Percentiles rank a stretch among this genome's conserved stretches.
Conservation (phyloP, 805 yeast species). For the Wickerhamomyces pijperi region DNA sequence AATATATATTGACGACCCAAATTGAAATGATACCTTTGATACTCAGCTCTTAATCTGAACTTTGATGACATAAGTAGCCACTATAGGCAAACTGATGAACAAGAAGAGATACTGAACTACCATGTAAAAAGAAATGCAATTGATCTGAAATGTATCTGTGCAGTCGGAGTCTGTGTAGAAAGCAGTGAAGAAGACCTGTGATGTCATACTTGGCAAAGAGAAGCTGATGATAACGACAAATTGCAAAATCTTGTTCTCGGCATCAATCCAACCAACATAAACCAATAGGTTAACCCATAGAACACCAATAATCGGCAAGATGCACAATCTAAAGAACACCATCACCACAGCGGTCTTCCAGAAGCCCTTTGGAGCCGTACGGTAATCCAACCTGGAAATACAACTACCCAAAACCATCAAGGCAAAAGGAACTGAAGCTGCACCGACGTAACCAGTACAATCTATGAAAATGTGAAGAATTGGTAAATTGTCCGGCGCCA, state of each 20-base stretch:
- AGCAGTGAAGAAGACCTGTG: slow-evolving; percentile 81
- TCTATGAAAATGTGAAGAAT: slow-evolving; percentile 82
- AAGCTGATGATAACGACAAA: slow-evolving; percentile 67
- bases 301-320: slow-evolving; percentile 74
- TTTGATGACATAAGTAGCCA: slow-evolving; percentile 21
- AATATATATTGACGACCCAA: too few relatives aligned
- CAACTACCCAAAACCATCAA: slow-evolving; percentile 78
- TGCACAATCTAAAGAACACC: slow-evolving; percentile 44
- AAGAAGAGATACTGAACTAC: slow-evolving; percentile 64
- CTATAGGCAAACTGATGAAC: slow-evolving; percentile 61
- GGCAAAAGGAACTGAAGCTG: slow-evolving; percentile 85
- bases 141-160: slow-evolving; percentile 49
- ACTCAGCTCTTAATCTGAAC: slow-evolving; percentile 4
- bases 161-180: slow-evolving; percentile 60
- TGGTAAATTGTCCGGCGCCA: slow-evolving; percentile 81
- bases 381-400: slow-evolving; percentile 59
- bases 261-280: slow-evolving; percentile 51
- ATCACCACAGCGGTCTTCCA: slow-evolving; percentile 55
- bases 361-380: slow-evolving; percentile 54
- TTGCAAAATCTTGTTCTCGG: slow-evolving; percentile 35
- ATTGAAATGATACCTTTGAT: too few relatives aligned
- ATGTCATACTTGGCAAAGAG: slow-evolving; percentile 81
- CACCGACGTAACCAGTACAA: slow-evolving; percentile 66
- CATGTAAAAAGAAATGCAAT: slow-evolving; percentile 68
- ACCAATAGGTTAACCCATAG: slow-evolving; percentile 53